Conservation (phyloP, 768 basidiomycete genomes). For the Auricularia cornea region DNA sequence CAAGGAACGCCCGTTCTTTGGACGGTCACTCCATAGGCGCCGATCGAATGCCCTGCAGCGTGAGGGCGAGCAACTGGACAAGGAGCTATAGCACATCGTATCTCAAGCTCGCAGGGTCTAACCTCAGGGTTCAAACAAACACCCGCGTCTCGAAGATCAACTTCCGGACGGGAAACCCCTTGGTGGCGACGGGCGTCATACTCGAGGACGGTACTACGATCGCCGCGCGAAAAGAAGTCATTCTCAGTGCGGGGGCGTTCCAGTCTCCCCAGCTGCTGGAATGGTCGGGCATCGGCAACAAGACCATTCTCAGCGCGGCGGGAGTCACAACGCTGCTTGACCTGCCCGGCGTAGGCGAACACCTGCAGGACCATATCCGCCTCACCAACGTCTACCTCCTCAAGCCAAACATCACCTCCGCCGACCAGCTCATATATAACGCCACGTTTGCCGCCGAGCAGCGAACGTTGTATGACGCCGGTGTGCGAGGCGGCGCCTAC, state of each 20-base stretch:
- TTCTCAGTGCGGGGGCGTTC: too few relatives aligned
- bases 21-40: slow-evolving; percentile 16
- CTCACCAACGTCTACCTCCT: neutral
- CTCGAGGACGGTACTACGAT: neutral
- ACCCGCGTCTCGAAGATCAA: slow-evolving; percentile 6
- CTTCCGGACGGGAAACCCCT: slow-evolving; percentile 3
- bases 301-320: slow-evolving; percentile 17
- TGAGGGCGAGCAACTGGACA: neutral
- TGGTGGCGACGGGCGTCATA: neutral
- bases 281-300: slow-evolving; percentile 30
- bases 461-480: neutral
- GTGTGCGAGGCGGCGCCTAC: neutral
- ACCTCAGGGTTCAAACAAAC: slow-evolving; percentile 3
- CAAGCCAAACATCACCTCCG: slow-evolving; percentile 5
- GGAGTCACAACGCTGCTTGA: slow-evolving; percentile 24
- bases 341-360: slow-evolving; percentile 31
- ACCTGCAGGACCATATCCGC: slow-evolving; percentile 30
- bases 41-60: neutral
- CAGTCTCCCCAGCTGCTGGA: slow-evolving; percentile 35
- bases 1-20: too few relatives aligned
- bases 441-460: neutral
- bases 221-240: slow-evolving; percentile 6
- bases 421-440: neutral
- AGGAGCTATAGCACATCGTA: slow-evolving; percentile 5
- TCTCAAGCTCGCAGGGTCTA: neutral